phyloP scores from a whole-genome alignment of 768 basidiomycete species.

The Saitozyma sp. region DNA sequence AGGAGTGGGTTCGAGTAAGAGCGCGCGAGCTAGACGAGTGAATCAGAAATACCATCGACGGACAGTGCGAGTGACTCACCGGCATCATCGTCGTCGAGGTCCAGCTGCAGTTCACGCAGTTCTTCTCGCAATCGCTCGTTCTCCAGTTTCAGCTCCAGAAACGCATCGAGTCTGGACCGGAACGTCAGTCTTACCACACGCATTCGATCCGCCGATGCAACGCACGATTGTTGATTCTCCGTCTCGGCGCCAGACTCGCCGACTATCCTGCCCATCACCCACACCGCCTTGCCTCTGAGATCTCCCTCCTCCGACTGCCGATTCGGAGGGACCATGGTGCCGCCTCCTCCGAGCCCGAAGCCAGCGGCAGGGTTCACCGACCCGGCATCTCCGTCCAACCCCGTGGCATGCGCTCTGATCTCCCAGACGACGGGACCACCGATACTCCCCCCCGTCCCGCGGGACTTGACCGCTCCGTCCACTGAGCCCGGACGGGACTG shows the following conservation, averaged over 20 bases:
- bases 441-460: neutral
- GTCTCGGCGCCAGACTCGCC: constrained; percentile 15
- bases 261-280: constrained; percentile 49
- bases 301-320: constrained; percentile 6
- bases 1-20: no score
- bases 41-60: no score
- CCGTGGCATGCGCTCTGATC: constrained; percentile 38
- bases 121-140: constrained; percentile 75
- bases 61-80: constrained; percentile 17
- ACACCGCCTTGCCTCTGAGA: constrained; percentile 46
- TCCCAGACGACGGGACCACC: constrained; percentile 39
- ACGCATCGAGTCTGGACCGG: constrained; percentile 52
- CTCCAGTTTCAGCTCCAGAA: constrained; percentile 80
- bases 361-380: neutral
- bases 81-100: constrained; percentile 33
- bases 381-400: constrained; percentile 10
- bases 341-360: constrained; percentile 8
- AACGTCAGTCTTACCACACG: neutral
- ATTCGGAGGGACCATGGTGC: constrained; percentile 12
- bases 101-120: constrained; percentile 43
- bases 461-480: neutral
- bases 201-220: neutral
- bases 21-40: no score
- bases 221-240: constrained; percentile 37
- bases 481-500: neutral